phyloP scores from a whole-genome alignment of 2,329 filamentous ascomycete genomes.

The Pseudocercospora ulei region DNA sequence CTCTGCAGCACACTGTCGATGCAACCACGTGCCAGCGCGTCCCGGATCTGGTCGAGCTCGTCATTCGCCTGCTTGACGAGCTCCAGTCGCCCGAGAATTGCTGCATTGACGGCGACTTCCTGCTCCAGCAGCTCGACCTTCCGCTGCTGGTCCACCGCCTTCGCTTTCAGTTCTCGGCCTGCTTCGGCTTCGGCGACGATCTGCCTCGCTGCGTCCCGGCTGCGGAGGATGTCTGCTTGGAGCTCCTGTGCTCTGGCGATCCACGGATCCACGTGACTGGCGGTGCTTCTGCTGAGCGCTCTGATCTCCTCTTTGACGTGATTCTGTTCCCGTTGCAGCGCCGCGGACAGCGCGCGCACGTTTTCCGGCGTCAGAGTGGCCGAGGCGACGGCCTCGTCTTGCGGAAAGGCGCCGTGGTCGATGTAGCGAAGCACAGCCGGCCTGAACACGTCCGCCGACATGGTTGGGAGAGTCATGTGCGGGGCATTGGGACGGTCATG shows the following conservation, averaged over 20 bases:
- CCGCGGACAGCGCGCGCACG: slow-evolving; percentile 44
- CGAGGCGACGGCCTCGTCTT: slow-evolving; percentile 48
- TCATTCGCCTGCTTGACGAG: slow-evolving; percentile 45
- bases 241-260: slow-evolving; percentile 72
- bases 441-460: slow-evolving; percentile 38
- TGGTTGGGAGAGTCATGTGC: background rate
- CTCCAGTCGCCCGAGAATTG: slow-evolving; percentile 44
- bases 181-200: slow-evolving; percentile 70
- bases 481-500: no score
- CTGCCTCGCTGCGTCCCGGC: slow-evolving; percentile 66
- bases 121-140: slow-evolving; percentile 49
- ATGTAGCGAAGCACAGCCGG: slow-evolving; percentile 57
- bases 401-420: slow-evolving; percentile 47
- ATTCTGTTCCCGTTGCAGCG: slow-evolving; percentile 45
- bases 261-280: slow-evolving; percentile 75
- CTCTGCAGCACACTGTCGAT: slow-evolving; percentile 43
- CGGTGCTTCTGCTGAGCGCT: slow-evolving; percentile 63
- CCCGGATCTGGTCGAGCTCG: slow-evolving; percentile 42
- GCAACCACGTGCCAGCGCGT: slow-evolving; percentile 39
- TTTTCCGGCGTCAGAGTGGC: slow-evolving; percentile 44
- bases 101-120: slow-evolving; percentile 52
- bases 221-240: slow-evolving; percentile 73
- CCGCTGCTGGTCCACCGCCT: slow-evolving; percentile 52
- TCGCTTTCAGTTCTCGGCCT: slow-evolving; percentile 53
- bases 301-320: slow-evolving; percentile 61